Base-by-base conservation (phyloP, 306 rosid genomes). In the Coriaria nepalensis region DNA sequence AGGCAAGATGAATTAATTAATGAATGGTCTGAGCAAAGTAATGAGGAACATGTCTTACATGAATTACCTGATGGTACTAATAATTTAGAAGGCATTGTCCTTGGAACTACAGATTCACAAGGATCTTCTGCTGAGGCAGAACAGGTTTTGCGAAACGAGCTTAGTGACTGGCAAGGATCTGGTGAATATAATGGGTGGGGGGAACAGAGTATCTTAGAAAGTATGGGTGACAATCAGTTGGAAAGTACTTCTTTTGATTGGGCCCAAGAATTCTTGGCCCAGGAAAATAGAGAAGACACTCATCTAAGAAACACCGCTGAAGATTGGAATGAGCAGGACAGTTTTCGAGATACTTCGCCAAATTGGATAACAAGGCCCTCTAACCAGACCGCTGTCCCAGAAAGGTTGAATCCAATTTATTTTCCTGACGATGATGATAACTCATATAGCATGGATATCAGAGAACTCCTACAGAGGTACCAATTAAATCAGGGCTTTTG, bases 401-500 rank as follows among this genome's bases (percentile, higher is more conserved):
- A 72, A 56, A 75, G 65, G 72, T 71, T 66, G 14, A 83, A 63
- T 56, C 73, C 94, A 39, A 75, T 64, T 72, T 79, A 77, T 61
- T 82, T 82, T 62, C 87, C 94, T 6, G 94, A 85, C 13, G 87
- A 92, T 49, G 87, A 92, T 49, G 94, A 85, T 63, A 85, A 85
- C 50, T 92, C 69, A 53, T 66, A 77, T 63, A 79, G 70, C 37
- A 78, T 61, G 37, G 98, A 92, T 57, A 81, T 92, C 65, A 75
- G 98, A 82, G 96, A 92, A 77, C 78, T 92, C 50, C 61, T 85
- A 52, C 82, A 72, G 80, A 85, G 98, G 98, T 85, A 57, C 29
- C 29, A 20, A 20, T 20, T 20, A 20, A 20, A 20, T 20, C 29
- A 20, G 1, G 29, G 29, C 29, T 20, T 20, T 33, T 47, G 29